These are phyloP conservation scores for Neofusicoccum umdonicola DNA, from an alignment of 2,329 filamentous ascomycete species.

Conservation along the genomic window DNA sequence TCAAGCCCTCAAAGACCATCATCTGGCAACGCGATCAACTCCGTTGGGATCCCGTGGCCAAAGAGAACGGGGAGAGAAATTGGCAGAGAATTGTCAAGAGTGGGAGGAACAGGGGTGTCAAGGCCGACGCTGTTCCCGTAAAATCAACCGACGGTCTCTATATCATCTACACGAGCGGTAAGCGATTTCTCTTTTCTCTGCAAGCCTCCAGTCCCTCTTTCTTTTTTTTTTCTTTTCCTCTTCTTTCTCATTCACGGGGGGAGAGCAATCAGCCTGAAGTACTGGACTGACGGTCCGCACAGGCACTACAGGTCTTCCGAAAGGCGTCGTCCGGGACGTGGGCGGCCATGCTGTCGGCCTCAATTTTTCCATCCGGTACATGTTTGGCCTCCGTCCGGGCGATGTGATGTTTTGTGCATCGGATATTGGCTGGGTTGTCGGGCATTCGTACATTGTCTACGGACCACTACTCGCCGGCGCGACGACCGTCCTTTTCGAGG, in stretches of 20 bases:
- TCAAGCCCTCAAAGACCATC: slow-evolving; percentile 71
- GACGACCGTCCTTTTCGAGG: slow-evolving; percentile 84
- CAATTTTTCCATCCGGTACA: slow-evolving; percentile 75
- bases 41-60: slow-evolving; percentile 68
- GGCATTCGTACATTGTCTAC: slow-evolving; percentile 85
- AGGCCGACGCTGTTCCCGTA: slow-evolving; percentile 73
- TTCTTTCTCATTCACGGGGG: background rate
- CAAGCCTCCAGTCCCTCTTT: background rate
- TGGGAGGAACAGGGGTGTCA: slow-evolving; percentile 64
- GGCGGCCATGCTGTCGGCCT: slow-evolving; percentile 86
- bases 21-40: slow-evolving; percentile 82
- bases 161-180: slow-evolving; percentile 79
- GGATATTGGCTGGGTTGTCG: slow-evolving; percentile 92
- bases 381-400: slow-evolving; percentile 80
- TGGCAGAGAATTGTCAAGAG: slow-evolving; percentile 78
- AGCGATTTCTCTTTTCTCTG: slow-evolving; percentile 8
- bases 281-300: background rate
- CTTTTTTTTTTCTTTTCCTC: background rate
- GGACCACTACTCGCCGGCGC: slow-evolving; percentile 82
- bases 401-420: slow-evolving; percentile 79
- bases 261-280: background rate
- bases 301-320: slow-evolving; percentile 75
- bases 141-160: slow-evolving; percentile 78
- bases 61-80: slow-evolving; percentile 66
- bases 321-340: slow-evolving; percentile 78